These are phyloP conservation scores for Phylloporus arenicola DNA, from an alignment of 768 basidiomycete species.

Conservation along the genomic window DNA sequence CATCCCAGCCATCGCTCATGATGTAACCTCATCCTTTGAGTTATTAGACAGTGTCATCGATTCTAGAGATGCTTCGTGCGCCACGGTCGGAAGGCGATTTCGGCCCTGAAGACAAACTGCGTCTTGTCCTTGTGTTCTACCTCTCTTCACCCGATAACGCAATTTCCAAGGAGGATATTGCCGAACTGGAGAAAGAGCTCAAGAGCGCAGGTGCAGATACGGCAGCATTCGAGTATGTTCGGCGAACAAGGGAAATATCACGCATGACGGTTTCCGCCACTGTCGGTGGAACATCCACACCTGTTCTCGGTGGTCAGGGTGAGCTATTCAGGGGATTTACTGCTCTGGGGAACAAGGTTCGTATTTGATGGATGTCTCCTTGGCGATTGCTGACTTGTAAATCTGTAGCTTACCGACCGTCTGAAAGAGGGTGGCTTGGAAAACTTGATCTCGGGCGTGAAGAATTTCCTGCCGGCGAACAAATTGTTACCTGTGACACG, in stretches of 20 bases:
- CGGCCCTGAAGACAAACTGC: slow-evolving; percentile 79
- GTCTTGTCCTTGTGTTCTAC: slow-evolving; percentile 92
- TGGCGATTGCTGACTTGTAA: background rate
- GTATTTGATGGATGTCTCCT: slow-evolving; percentile 16
- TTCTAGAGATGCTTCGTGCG: slow-evolving; percentile 84
- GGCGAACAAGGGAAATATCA: slow-evolving; percentile 85
- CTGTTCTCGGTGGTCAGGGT: slow-evolving; percentile 64
- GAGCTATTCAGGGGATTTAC: slow-evolving; percentile 95
- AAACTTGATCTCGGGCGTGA: slow-evolving; percentile 94
- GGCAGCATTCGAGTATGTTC: slow-evolving; percentile 86
- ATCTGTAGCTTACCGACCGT: slow-evolving; percentile 75
- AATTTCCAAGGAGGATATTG: slow-evolving; percentile 81
- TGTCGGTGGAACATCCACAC: slow-evolving; percentile 57
- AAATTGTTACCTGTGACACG: slow-evolving; percentile 91
- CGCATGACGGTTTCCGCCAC: slow-evolving; percentile 79
- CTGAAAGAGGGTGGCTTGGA: slow-evolving; percentile 95
- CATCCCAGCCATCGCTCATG: background rate
- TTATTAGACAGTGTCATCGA: slow-evolving; percentile 61
- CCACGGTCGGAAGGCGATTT: slow-evolving; percentile 61
- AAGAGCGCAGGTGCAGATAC: slow-evolving; percentile 76
- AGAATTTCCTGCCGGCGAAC: slow-evolving; percentile 93
- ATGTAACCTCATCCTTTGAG: background rate
- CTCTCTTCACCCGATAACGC: slow-evolving; percentile 79
- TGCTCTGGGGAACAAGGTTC: slow-evolving; percentile 80
- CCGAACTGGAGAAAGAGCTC: slow-evolving; percentile 83